Percentiles rank a stretch among this genome's conserved stretches.
Evolutionary conservation across 1,284 basidiomycete species (phyloP).

Genomic region (Anthracocystis walkeri): DNA sequence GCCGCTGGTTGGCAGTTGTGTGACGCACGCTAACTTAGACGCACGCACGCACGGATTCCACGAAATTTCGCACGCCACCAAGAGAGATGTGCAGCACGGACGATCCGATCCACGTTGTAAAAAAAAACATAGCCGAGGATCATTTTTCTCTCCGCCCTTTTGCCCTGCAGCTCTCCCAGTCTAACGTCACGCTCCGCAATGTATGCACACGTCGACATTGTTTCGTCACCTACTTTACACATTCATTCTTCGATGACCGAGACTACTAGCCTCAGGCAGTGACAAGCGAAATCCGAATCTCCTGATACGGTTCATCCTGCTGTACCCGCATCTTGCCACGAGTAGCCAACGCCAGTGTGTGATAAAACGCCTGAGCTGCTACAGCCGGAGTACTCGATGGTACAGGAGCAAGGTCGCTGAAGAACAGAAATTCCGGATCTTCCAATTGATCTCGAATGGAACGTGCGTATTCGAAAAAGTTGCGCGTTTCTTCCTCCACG

Average conservation of each 20-base stretch:
- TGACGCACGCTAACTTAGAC: too few relatives aligned
- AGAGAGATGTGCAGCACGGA: too few relatives aligned
- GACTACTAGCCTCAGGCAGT: background rate
- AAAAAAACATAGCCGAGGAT: too few relatives aligned
- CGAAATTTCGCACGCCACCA: too few relatives aligned
- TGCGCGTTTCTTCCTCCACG: slow-evolving; percentile 40
- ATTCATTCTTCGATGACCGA: background rate
- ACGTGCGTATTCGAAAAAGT: slow-evolving; percentile 45
- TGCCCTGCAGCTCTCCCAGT: too few relatives aligned
- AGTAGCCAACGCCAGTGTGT: slow-evolving; percentile 59
- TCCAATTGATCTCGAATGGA: slow-evolving; percentile 26
- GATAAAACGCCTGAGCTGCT: slow-evolving; percentile 68
- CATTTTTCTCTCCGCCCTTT: too few relatives aligned
- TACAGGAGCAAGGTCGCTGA: slow-evolving; percentile 48
- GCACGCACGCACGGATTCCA: too few relatives aligned
- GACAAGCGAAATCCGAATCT: slow-evolving; percentile 50
- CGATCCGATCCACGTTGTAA: too few relatives aligned
- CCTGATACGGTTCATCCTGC: slow-evolving; percentile 64
- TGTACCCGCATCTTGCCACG: slow-evolving; percentile 49
- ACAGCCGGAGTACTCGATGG: slow-evolving; percentile 47
- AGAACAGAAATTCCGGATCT: slow-evolving; percentile 42
- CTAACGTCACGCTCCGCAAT: too few relatives aligned
- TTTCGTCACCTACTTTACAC: background rate
- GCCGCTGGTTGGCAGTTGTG: too few relatives aligned
- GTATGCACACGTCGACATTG: background rate